Evolutionary conservation across 2,329 filamentous ascomycete genomes (phyloP).

Genomic region (Immersiporthe knoxdaviesiana): DNA sequence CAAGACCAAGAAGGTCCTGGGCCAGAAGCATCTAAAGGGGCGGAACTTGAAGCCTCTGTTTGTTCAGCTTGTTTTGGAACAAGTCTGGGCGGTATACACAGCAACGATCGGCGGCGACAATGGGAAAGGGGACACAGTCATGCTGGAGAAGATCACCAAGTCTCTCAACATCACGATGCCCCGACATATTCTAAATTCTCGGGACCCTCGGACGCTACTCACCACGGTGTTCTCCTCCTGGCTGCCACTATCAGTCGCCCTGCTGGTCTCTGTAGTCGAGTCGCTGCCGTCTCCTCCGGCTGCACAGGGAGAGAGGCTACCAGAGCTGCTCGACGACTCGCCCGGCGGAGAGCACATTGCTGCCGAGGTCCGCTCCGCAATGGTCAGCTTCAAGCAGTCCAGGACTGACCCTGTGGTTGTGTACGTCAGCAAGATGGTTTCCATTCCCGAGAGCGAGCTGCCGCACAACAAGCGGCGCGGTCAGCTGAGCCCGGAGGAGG

Average conservation of each 20-base stretch:
- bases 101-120: constrained; percentile 83
- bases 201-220: constrained; percentile 81
- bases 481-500: constrained; percentile 84
- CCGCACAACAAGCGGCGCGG: constrained; percentile 81
- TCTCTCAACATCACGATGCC: constrained; percentile 83
- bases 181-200: constrained; percentile 79
- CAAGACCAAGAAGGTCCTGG: constrained; percentile 92
- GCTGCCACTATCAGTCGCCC: constrained; percentile 88
- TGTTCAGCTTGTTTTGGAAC: constrained; percentile 92
- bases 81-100: constrained; percentile 94
- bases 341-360: constrained; percentile 77
- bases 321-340: constrained; percentile 76
- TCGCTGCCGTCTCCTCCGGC: constrained; percentile 81
- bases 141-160: constrained; percentile 94
- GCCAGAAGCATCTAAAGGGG: constrained; percentile 90
- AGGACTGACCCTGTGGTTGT: constrained; percentile 80
- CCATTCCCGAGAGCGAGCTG: constrained; percentile 88
- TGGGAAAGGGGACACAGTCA: constrained; percentile 77
- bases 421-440: constrained; percentile 98
- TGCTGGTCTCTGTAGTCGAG: constrained; percentile 92
- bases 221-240: constrained; percentile 86
- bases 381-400: constrained; percentile 75
- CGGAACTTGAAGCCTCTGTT: constrained; percentile 94
- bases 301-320: constrained; percentile 80
- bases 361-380: constrained; percentile 72